Percentiles rank a stretch among this genome's conserved stretches.
These are phyloP conservation scores for Nigrograna mackinnonii DNA, from an alignment of 2,329 filamentous ascomycete genomes.

Conservation along the genomic window DNA sequence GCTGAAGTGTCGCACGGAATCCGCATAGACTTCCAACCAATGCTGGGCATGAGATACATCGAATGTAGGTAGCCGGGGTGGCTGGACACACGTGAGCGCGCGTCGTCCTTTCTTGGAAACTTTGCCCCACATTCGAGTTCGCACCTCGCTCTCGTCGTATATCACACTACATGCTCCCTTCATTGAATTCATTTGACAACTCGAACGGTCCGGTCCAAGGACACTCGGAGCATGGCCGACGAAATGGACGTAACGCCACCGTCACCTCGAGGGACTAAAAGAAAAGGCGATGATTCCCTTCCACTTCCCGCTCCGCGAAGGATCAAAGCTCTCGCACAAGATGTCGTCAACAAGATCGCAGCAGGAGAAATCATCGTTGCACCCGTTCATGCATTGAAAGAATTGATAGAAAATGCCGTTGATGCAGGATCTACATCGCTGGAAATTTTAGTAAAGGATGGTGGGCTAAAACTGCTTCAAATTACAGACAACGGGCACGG, in stretches of 20 bases:
- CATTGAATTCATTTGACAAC: no score
- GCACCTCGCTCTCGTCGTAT: no score
- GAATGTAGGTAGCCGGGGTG: no score
- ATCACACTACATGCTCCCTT: no score
- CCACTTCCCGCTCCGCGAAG: conserved; percentile 44
- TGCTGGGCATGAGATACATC: no score
- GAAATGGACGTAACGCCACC: conserved; percentile 30
- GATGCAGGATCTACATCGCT: conserved; percentile 94
- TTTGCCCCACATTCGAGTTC: no score
- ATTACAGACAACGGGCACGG: conserved; percentile 97
- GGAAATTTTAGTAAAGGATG: conserved; percentile 92
- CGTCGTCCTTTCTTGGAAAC: no score
- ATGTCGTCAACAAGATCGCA: conserved; percentile 98
- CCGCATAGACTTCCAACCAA: no score
- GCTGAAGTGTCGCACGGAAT: no score
- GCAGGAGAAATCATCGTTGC: conserved; percentile 98
- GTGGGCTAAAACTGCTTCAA: conserved; percentile 90
- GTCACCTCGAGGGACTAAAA: conserved; percentile 38
- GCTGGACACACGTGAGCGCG: no score
- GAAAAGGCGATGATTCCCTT: conserved; percentile 37
- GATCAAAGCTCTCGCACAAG: conserved; percentile 79
- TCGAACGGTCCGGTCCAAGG: no score
- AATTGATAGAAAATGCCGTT: conserved; percentile 94
- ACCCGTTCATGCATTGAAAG: conserved; percentile 93
- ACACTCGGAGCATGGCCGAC: conserved; percentile 30